A percentile compares a stretch with the other conserved stretches of the same genome.
phyloP scores from a whole-genome alignment of 1,284 basidiomycete genomes.

The Cryptococcus hybrid region DNA sequence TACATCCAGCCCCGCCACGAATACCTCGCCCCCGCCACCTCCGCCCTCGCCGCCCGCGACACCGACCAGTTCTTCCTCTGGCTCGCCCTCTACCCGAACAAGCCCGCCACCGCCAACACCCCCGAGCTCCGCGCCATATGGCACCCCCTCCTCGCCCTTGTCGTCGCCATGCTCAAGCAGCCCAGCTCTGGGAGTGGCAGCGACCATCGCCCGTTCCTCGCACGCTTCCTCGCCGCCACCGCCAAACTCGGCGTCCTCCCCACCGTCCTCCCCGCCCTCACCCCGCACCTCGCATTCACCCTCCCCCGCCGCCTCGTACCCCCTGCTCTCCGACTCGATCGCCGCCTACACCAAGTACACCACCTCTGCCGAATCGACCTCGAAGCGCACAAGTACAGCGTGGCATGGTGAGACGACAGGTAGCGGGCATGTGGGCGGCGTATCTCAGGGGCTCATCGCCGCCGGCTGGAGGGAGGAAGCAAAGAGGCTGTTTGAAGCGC shows the following conservation, averaged over 20 bases:
- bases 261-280: constrained; percentile 20
- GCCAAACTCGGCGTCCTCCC: constrained; percentile 37
- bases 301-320: constrained; percentile 16
- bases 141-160: constrained; percentile 22
- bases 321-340: constrained; percentile 10
- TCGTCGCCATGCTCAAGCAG: constrained; percentile 4
- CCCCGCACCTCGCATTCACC: constrained; percentile 21
- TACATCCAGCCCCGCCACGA: constrained; percentile 24
- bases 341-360: constrained; percentile 17
- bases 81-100: constrained; percentile 38
- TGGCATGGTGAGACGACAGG: constrained; percentile 13
- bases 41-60: constrained; percentile 12
- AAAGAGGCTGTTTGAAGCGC: constrained; percentile 13
- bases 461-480: constrained; percentile 29
- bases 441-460: constrained; percentile 24
- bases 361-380: constrained; percentile 18
- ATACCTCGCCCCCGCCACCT: constrained; percentile 30
- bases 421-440: constrained; percentile 24
- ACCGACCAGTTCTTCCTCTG: constrained; percentile 29
- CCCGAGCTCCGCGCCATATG: constrained; percentile 24
- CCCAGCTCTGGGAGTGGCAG: neutral
- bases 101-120: constrained; percentile 26
- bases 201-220: constrained; percentile 21
- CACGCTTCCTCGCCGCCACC: constrained; percentile 18
- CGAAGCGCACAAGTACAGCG: constrained; percentile 11